Conservation (phyloP, 2,329 filamentous ascomycete genomes). For the Monosporascus sp. region DNA sequence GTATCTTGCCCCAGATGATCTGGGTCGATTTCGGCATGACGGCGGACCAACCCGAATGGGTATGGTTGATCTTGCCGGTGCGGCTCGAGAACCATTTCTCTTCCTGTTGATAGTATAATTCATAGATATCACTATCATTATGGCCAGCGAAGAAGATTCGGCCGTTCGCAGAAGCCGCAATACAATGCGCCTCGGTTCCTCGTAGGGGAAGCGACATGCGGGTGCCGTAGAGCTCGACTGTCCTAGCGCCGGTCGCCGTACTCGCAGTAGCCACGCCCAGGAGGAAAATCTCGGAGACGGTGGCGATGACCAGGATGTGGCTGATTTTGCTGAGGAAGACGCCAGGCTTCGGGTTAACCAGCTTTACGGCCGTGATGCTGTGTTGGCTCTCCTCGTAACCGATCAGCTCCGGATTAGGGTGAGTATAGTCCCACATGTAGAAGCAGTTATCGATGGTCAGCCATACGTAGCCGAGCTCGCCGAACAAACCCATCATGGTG, state of each 20-base stretch:
- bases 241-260: constrained; percentile 63
- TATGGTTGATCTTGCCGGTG: constrained; percentile 86
- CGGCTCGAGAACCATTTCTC: constrained; percentile 93
- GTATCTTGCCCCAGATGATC: constrained; percentile 45
- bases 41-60: constrained; percentile 64
- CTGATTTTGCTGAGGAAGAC: constrained; percentile 86
- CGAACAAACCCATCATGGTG: constrained; percentile 93
- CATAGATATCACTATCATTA: constrained; percentile 80
- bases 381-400: constrained; percentile 87
- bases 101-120: constrained; percentile 94
- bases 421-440: constrained; percentile 96
- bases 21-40: constrained; percentile 51
- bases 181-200: constrained; percentile 70
- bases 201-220: constrained; percentile 75
- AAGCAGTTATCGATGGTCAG: constrained; percentile 92
- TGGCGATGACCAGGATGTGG: constrained; percentile 84
- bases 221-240: constrained; percentile 79
- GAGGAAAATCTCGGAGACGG: constrained; percentile 75
- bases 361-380: constrained; percentile 84
- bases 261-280: constrained; percentile 73
- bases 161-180: constrained; percentile 76
- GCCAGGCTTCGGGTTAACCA: constrained; percentile 76
- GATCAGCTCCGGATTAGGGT: constrained; percentile 83
- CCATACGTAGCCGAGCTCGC: constrained; percentile 92
- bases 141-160: constrained; percentile 89